Evolutionary conservation across 176 grass and related monocot genomes (phyloP).

Genomic region (Thalia dealbata): DNA sequence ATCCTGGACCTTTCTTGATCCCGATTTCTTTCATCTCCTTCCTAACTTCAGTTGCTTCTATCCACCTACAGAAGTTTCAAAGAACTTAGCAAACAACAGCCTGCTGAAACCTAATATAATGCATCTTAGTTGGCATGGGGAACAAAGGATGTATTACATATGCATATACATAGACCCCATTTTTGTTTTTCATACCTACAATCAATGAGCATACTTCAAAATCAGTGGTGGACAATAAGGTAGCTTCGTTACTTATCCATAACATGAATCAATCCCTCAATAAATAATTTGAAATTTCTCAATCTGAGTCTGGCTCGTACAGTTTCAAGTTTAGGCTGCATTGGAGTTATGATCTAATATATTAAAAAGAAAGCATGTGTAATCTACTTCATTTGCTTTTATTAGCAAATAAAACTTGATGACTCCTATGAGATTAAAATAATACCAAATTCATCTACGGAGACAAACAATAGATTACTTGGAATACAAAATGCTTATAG

Average conservation of each 20-base stretch:
- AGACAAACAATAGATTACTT: too few species aligned
- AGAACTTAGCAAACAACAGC: background rate
- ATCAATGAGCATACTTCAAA: background rate
- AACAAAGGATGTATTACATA: background rate
- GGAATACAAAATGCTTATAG: too few species aligned
- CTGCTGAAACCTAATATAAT: background rate
- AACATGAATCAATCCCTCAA: too few species aligned
- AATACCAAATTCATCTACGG: too few species aligned
- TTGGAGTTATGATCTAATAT: background rate
- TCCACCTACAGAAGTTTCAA: slow-evolving; percentile 39
- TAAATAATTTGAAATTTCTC: background rate
- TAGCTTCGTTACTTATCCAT: background rate
- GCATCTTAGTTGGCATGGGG: background rate
- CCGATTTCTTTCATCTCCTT: slow-evolving; percentile 62
- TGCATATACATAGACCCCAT: background rate
- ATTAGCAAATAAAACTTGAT: too few species aligned
- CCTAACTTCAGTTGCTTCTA: slow-evolving; percentile 58
- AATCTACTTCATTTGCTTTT: too few species aligned
- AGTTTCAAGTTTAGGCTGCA: background rate
- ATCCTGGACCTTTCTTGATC: slow-evolving; percentile 69
- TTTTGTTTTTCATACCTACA: background rate
- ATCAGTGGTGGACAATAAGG: background rate
- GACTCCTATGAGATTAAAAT: too few species aligned
- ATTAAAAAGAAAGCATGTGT: background rate
- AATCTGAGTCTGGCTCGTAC: background rate